Base-by-base conservation (phyloP, 2,329 filamentous ascomycete genomes). In the Bipolaris gigantea region DNA sequence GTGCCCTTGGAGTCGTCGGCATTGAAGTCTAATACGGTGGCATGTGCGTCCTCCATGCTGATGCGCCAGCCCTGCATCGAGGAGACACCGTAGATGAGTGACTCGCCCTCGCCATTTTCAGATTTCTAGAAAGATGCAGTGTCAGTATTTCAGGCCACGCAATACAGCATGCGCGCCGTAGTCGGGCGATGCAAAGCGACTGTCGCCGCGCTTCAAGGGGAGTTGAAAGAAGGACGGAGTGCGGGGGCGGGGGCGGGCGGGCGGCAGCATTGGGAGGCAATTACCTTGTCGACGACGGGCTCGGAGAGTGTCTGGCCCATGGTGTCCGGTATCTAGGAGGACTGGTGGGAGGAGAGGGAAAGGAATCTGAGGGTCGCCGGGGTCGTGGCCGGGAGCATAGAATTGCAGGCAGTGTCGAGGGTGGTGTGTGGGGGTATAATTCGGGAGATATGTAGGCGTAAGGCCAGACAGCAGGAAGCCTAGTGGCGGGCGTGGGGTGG, bases 21-120 rank as follows among this genome's bases (percentile, higher is more conserved):
- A 57, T 81, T 79, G 57, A 97, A 85, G 76, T 97, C 90, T 73
- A 99, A 89, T 48, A 97, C 80, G 51, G 89, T 85, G 58, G 90
- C 90, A 79, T 99, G 94, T 61, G 94, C 87, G 75, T 99, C 94
- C 77, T 99, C 94, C 94, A 99, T 99, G 81, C 90, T 96, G 80
- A 99, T 97, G 80, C 94, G 89, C 94, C 94, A 99, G 81, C 94
- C 94, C 79, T 99, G 94, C 94, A 99, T 99, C 78, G 92, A 92
- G 64, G 94, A 99, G 64, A 97, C 87, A 73, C 94, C 94, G 77
- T 90, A 99, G 74, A 94, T 79, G 74, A 96, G 86, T 74, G 90
- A 88, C 63, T 96, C 92, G 89, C 97, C 92, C 80, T 91, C 87
- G 78, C 92, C 92, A 74, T 87, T 87, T 75, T 89, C 87, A 71